Evolutionary conservation across 805 yeast species (phyloP).

Genomic region (Brettanomyces bruxellensis): DNA sequence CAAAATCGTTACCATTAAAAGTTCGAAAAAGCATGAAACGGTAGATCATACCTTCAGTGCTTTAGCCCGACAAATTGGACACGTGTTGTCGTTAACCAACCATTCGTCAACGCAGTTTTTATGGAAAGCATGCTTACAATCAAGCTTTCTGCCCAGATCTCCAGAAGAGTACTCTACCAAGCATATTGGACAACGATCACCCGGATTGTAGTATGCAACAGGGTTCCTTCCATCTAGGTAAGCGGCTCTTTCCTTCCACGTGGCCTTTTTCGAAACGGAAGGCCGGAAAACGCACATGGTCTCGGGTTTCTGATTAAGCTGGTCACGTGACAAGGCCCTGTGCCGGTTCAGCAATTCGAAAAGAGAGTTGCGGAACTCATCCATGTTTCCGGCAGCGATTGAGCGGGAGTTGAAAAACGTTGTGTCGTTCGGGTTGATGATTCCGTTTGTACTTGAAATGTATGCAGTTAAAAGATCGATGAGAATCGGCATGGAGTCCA

Average conservation of each 20-base stretch:
- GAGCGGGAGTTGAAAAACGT: neutral
- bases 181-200: conserved; percentile 44
- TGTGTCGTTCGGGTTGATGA: conserved; percentile 3
- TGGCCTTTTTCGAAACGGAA: neutral
- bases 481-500: conserved; percentile 31
- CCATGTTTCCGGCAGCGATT: conserved; percentile 10
- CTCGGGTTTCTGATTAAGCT: conserved; percentile 10
- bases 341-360: conserved; percentile 13
- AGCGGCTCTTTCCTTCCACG: conserved; percentile 3
- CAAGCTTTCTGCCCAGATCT: conserved; percentile 38
- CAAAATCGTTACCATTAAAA: too few species aligned
- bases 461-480: conserved; percentile 16
- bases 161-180: conserved; percentile 36
- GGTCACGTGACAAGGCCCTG: conserved; percentile 9
- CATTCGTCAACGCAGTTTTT: conserved; percentile 49
- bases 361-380: conserved; percentile 15
- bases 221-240: neutral
- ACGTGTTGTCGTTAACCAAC: conserved; percentile 42
- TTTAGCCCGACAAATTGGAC: conserved; percentile 47
- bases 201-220: conserved; percentile 3
- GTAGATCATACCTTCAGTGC: conserved; percentile 18
- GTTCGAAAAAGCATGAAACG: too few species aligned
- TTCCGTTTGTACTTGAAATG: conserved; percentile 11
- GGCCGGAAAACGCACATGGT: conserved; percentile 9
- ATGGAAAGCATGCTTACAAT: conserved; percentile 47